Evolutionary conservation across 2,329 filamentous ascomycete genomes (phyloP).

Genomic region (Alternaria longipes): DNA sequence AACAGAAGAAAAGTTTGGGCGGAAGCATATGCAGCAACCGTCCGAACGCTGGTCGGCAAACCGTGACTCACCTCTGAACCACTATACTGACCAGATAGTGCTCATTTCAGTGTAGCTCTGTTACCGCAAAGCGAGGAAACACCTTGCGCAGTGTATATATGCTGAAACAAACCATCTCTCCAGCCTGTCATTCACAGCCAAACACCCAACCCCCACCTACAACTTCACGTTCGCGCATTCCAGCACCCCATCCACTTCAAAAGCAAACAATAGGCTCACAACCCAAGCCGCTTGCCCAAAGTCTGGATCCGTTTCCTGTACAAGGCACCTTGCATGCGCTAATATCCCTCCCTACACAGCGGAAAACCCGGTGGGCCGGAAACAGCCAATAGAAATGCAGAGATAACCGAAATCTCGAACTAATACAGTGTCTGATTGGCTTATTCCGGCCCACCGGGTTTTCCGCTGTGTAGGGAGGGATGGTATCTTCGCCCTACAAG

Average conservation of each 20-base stretch:
- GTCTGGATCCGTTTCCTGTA: neutral
- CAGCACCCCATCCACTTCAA: neutral
- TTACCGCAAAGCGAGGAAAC: neutral
- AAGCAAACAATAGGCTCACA: neutral
- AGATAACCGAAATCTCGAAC: too few relatives aligned
- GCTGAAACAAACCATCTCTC: neutral
- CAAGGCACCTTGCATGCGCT: neutral
- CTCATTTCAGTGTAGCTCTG: neutral
- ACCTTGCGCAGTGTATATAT: neutral
- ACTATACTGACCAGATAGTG: neutral
- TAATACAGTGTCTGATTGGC: too few relatives aligned
- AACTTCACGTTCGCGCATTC: neutral
- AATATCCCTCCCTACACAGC: too few relatives aligned
- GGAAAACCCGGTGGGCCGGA: too few relatives aligned
- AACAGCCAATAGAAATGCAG: too few relatives aligned
- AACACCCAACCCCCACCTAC: neutral
- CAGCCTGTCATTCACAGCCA: neutral
- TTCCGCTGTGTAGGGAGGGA: too few relatives aligned
- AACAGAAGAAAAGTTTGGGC: neutral
- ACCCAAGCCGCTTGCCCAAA: neutral
- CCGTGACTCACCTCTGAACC: neutral
- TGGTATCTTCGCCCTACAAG: conserved; percentile 1
- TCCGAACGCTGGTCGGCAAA: neutral
- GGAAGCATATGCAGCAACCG: neutral
- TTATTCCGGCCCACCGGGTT: too few relatives aligned